Base-by-base conservation (phyloP, 805 yeast species). In the Blastobotrys americana region DNA sequence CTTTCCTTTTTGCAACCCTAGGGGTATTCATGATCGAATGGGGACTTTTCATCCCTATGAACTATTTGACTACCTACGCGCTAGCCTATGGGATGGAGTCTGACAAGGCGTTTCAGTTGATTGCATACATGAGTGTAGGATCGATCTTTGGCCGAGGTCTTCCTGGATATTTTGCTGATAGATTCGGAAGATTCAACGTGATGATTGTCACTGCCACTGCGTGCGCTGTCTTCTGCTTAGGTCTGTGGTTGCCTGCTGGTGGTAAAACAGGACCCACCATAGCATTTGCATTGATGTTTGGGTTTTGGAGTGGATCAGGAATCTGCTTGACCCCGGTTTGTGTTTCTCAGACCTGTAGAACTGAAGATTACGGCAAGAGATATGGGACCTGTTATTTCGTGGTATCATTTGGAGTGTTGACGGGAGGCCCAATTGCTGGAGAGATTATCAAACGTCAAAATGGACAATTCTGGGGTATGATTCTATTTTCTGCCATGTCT, bases 261-360 rank as follows among this genome's bases (percentile, higher is more conserved):
- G 46, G 57, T 5, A 52, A 59, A 41, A 44, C 66, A 22, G 62
- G 61, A 1, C 72, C 68, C 0, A 60, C 80, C 42, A 73, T 76
- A 51, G 68, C 69, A 0, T 82, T 80, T 58, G 65, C 80, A 5
- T 72, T 68, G 0, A 43, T 63, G 28, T 76, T 73, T 55, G 88
- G 88, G 0, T 75, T 80, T 53, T 70, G 73, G 45, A 68, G 76
- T 23, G 79, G 86, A 2, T 74, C 83, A 16, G 76, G 82, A 3
- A 64, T 84, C 35, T 72, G 84, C 0, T 55, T 83, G 41, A 74
- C 83, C 0, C 87, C 90, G 0, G 79, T 77, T 3, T 82, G 89
- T 49, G 71, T 81, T n/a, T 75, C 84, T 0, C 74, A 75, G 38
- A 76, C 84, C 22, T 74, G 81, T n/a, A 72, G 71, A 13, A 78